A percentile compares a stretch with the other conserved stretches of the same genome.
phyloP scores from a whole-genome alignment of 2,329 filamentous ascomycete genomes.

The Paraphoma sp. region DNA sequence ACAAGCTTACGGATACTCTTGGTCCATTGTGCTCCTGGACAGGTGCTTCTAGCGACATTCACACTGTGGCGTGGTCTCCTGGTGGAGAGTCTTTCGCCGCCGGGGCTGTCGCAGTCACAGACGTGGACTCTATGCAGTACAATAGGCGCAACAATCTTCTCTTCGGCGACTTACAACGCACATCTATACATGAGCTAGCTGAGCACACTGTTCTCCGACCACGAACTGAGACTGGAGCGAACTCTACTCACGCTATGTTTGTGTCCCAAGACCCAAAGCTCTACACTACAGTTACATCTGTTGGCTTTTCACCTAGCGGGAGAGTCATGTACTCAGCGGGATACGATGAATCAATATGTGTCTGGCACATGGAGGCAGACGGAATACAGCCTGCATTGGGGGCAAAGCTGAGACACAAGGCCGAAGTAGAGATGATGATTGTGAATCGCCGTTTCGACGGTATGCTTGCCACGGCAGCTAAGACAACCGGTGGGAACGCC shows the following conservation, averaged over 20 bases:
- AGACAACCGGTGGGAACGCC: slow-evolving; percentile 39
- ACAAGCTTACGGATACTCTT: slow-evolving; percentile 49
- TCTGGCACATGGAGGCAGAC: slow-evolving; percentile 46
- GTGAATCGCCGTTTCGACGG: slow-evolving; percentile 42
- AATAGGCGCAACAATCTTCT: slow-evolving; percentile 65
- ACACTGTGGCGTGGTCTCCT: slow-evolving; percentile 63
- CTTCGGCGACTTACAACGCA: slow-evolving; percentile 54
- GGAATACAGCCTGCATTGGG: slow-evolving; percentile 27
- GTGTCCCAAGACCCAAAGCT: slow-evolving; percentile 59
- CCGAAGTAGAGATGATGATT: slow-evolving; percentile 60
- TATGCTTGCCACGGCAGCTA: slow-evolving; percentile 58
- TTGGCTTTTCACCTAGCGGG: slow-evolving; percentile 58
- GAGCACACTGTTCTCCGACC: slow-evolving; percentile 58
- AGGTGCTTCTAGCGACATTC: slow-evolving; percentile 65
- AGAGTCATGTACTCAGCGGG: slow-evolving; percentile 60
- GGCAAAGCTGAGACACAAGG: slow-evolving; percentile 51
- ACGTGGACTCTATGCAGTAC: slow-evolving; percentile 65
- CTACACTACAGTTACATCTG: slow-evolving; percentile 63
- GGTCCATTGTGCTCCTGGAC: slow-evolving; percentile 58
- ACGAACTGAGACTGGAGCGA: slow-evolving; percentile 47
- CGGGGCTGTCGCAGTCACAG: slow-evolving; percentile 63
- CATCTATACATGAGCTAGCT: slow-evolving; percentile 58
- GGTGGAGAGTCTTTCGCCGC: slow-evolving; percentile 63
- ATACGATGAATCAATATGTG: slow-evolving; percentile 59
- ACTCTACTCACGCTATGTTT: slow-evolving; percentile 54